Evolutionary conservation across 106 monocot genomes (phyloP).

Genomic region (Iris macrosiphon): DNA sequence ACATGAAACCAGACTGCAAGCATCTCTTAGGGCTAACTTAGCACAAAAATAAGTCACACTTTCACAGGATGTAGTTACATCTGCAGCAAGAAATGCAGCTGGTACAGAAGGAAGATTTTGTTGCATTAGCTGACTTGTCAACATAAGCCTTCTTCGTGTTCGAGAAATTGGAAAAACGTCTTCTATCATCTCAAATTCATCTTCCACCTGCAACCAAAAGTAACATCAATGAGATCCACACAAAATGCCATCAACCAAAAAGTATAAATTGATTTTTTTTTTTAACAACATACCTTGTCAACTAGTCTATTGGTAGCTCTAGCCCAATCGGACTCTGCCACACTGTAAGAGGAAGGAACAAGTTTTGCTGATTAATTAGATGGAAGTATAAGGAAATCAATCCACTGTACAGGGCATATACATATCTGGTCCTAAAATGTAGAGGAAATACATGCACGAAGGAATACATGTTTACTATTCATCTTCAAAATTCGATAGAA

Average conservation of each 20-base stretch:
- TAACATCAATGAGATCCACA: constrained; percentile 2
- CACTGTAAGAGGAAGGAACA: constrained; percentile 26
- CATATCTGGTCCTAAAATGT: background rate
- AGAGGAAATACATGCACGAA: background rate
- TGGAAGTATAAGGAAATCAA: background rate
- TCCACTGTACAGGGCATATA: background rate
- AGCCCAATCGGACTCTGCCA: constrained; percentile 43
- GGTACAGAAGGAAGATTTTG: constrained; percentile 67
- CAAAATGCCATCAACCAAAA: too few relatives aligned
- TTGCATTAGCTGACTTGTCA: constrained; percentile 78
- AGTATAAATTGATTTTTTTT: too few relatives aligned
- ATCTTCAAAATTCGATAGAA: background rate
- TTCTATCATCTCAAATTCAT: constrained; percentile 51
- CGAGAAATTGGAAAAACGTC: constrained; percentile 26
- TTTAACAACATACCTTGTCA: constrained; percentile 83
- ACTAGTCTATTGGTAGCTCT: constrained; percentile 61
- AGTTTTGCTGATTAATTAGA: background rate
- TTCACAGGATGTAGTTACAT: constrained; percentile 51
- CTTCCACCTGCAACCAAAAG: constrained; percentile 44
- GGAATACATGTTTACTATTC: too few relatives aligned
- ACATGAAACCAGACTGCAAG: constrained; percentile 32
- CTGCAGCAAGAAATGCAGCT: constrained; percentile 37
- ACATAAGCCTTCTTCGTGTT: constrained; percentile 50
- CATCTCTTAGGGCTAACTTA: constrained; percentile 44
- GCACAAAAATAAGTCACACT: constrained; percentile 29